Evolutionary conservation across 140 eudicot genomes (phyloP), one percentile per base, ranked within the genome.

Genomic region (Oenanthe javanica): DNA sequence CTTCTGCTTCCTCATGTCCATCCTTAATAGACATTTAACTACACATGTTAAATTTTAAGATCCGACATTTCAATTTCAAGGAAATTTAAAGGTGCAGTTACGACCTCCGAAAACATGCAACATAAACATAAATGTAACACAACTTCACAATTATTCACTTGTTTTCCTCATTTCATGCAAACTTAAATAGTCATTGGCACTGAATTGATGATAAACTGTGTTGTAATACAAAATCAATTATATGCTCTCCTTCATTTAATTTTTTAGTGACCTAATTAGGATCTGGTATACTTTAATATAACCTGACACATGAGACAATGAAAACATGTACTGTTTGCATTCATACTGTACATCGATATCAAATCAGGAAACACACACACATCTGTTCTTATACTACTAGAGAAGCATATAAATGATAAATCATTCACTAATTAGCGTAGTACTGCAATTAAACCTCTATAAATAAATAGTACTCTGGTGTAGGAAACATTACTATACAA

Each of bases 1-100:
- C 97, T 79, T 90, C 89, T 49, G 96, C 93, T 86, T 95, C 99
- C 89, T 95, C 99, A 79, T 92, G 97, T 47, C 85, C 87, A 69
- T 92, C 99, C 99, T 94, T 71, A 66, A 81, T 23, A 86, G 25
- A 77, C 67, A 76, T 75, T 49, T 76, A 81, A 72, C 45, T 48
- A 75, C 40, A 77, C 50, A 19, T 31, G 70, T 21, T 77, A 38
- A 25, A 38, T 21, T 42, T 13, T n/a, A 16, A 9, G 47, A 78
- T 59, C 54, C 72, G 42, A 59, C 47, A 12, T 57, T 42, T 19
- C 3, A 43, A 36, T 36, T 36, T 36, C 40, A 21, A n/a, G 18
- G 19, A 14, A 75, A 48, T 0, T 21, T 8, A 1, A n/a, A 75
- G 36, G 45, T 49, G 23, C 43, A 75, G 40, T 46, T 13, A 48